phyloP scores from a whole-genome alignment of 2,329 filamentous ascomycete species.

The Aspergillus viridinutans region DNA sequence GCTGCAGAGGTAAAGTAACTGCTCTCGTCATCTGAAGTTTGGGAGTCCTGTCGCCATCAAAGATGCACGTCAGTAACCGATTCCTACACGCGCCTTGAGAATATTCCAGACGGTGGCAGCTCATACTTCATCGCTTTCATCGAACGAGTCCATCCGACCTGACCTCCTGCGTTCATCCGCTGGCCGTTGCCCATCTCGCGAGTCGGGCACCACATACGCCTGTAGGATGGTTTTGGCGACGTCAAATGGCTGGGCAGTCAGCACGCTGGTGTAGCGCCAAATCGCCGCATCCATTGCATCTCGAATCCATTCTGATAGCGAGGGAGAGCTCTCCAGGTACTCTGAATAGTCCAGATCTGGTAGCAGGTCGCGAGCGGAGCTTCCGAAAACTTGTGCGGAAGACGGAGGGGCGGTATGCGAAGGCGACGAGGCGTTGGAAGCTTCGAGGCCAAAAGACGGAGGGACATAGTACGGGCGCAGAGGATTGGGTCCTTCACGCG shows the following conservation, averaged over 20 bases:
- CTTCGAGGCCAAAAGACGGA: conserved; percentile 60
- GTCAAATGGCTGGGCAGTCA: conserved; percentile 94
- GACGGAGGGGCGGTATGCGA: conserved; percentile 33
- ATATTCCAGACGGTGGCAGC: background rate
- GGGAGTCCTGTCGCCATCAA: conserved; percentile 26
- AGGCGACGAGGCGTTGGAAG: conserved; percentile 34
- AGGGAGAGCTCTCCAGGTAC: conserved; percentile 74
- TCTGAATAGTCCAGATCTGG: conserved; percentile 89
- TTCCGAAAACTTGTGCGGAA: conserved; percentile 50
- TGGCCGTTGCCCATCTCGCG: conserved; percentile 28
- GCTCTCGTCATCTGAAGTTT: conserved; percentile 67
- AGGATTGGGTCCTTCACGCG: conserved; percentile 54
- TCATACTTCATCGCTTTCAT: conserved; percentile 34
- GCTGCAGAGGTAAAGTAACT: conserved; percentile 74
- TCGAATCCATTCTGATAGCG: conserved; percentile 68
- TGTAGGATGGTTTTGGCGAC: conserved; percentile 93
- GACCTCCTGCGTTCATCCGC: conserved; percentile 26
- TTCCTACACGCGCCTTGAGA: background rate
- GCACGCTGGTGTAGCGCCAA: conserved; percentile 85
- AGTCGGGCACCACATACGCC: conserved; percentile 53
- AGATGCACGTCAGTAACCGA: background rate
- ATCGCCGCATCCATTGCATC: conserved; percentile 77
- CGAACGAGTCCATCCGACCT: conserved; percentile 26
- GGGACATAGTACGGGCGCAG: conserved; percentile 60
- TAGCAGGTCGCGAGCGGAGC: conserved; percentile 76